Evolutionary conservation across 768 basidiomycete genomes (phyloP).

Genomic region (Termitomyces sp.): DNA sequence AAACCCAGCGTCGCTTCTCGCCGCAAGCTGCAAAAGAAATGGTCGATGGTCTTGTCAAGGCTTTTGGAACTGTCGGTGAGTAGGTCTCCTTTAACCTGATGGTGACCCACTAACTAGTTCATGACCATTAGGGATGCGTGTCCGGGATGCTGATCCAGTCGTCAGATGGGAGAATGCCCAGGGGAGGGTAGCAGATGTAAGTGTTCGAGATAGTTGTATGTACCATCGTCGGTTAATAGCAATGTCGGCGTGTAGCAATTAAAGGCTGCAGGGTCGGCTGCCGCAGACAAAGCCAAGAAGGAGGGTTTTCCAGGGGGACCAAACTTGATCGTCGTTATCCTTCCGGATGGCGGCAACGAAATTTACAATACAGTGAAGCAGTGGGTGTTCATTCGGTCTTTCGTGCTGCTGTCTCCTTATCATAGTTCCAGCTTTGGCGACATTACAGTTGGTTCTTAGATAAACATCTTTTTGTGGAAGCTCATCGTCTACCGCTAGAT

Average conservation of each 20-base stretch:
- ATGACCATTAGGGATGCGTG: slow-evolving; percentile 49
- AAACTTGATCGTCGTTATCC: slow-evolving; percentile 58
- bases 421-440: slow-evolving; percentile 50
- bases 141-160: slow-evolving; percentile 41
- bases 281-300: slow-evolving; percentile 29
- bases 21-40: slow-evolving; percentile 40
- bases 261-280: slow-evolving; percentile 44
- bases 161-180: slow-evolving; percentile 57
- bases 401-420: slow-evolving; percentile 6
- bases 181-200: slow-evolving; percentile 41
- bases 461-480: neutral
- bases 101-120: slow-evolving; percentile 38
- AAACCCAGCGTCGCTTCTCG: slow-evolving; percentile 49
- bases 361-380: slow-evolving; percentile 78
- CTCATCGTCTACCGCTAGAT: slow-evolving; percentile 33
- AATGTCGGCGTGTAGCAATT: slow-evolving; percentile 33
- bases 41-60: slow-evolving; percentile 45
- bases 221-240: neutral
- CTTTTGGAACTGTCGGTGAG: slow-evolving; percentile 59
- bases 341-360: slow-evolving; percentile 71
- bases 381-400: slow-evolving; percentile 40
- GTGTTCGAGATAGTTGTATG: slow-evolving; percentile 10
- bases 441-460: slow-evolving; percentile 20
- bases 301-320: slow-evolving; percentile 38
- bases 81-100: slow-evolving; percentile 19